Base-by-base conservation (phyloP, 2,329 filamentous ascomycete species). In the Exophiala spinifera region DNA sequence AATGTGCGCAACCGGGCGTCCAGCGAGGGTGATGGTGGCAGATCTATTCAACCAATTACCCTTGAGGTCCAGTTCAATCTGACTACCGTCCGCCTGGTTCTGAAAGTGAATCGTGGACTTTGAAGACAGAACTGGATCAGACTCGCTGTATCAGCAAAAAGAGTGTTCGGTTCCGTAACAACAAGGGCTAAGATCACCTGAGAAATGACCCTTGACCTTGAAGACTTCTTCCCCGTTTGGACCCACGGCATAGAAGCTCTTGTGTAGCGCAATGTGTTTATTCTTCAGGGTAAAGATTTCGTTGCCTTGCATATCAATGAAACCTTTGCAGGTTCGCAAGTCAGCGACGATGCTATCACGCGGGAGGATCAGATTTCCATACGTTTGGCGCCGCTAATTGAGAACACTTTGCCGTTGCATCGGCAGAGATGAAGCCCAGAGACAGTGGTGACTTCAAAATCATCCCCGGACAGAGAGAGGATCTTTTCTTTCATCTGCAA, bases 31-130 rank as follows among this genome's bases (percentile, higher is more conserved):
- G 59, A 89, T 87, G 7, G 80, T 75, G 3, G 83, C 84, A 2
- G 63, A 68, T 1, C 74, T 76, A 63, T 85, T 80, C 44, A 81
- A 73, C 75, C 78, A 87, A 63, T 83, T 78, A 31, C 85, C 85
- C 60, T 79, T 80, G 74, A 88, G n/a, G 3, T 39, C 14, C 36
- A 39, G 11, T 39, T 39, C 36, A 19, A 39, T 39, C 17, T 39
- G n/a, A 39, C 17, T 39, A n/a, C 36, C 36, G 13, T 39, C 36
- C 17, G 36, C 15, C 36, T 39, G 36, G 36, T 39, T 39, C 11
- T 39, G 14, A n/a, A 39, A 39, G 11, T 81, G 14, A 73, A 64
- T 15, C 86, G 69, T 5, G 73, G 70, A 53, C 80, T 72, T 1
- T 67, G 21, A 31, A 7, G 28, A 23, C 23, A 20, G 17, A 10